Conservation (phyloP, 495 filamentous ascomycete genomes). For the Xylona heveae region DNA sequence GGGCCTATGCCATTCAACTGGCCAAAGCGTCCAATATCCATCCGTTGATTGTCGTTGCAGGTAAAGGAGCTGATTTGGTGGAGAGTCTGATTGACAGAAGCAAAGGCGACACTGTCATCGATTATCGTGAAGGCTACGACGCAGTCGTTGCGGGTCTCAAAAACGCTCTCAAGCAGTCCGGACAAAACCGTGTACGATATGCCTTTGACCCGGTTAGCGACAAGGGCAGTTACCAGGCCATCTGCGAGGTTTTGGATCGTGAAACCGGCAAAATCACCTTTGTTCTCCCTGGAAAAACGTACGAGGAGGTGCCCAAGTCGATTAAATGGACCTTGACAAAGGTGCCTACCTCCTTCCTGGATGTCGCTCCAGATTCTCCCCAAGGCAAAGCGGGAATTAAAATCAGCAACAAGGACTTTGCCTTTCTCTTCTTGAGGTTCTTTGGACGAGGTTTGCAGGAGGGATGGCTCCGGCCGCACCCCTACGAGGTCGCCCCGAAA, state of each 20-base stretch:
- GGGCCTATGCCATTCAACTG: slow-evolving; percentile 45
- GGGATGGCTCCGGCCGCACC: slow-evolving; percentile 41
- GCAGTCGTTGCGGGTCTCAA: slow-evolving; percentile 28
- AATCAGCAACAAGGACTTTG: slow-evolving; percentile 28
- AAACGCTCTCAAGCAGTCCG: slow-evolving; percentile 17
- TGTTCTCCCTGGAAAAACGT: slow-evolving; percentile 24
- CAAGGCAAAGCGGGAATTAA: slow-evolving; percentile 8
- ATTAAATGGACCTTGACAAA: slow-evolving; percentile 15
- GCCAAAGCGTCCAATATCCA: slow-evolving; percentile 47
- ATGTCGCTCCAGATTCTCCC: slow-evolving; percentile 9
- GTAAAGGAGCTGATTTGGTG: slow-evolving; percentile 31
- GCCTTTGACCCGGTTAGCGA: slow-evolving; percentile 41
- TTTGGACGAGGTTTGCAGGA: slow-evolving; percentile 28
- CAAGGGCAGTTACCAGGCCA: slow-evolving; percentile 25
- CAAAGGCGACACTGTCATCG: slow-evolving; percentile 49
- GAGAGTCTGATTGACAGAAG: slow-evolving; percentile 32
- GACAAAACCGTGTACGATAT: slow-evolving; percentile 11
- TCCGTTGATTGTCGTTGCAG: slow-evolving; percentile 50
- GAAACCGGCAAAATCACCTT: slow-evolving; percentile 27
- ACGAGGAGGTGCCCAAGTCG: slow-evolving; percentile 13
- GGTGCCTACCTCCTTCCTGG: slow-evolving; percentile 29
- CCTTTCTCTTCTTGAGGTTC: slow-evolving; percentile 29
- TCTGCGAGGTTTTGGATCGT: slow-evolving; percentile 22
- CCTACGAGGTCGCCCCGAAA: slow-evolving; percentile 33
- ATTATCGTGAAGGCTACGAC: slow-evolving; percentile 43